Conservation (phyloP, 768 basidiomycete species). For the Suillus alpinus region DNA sequence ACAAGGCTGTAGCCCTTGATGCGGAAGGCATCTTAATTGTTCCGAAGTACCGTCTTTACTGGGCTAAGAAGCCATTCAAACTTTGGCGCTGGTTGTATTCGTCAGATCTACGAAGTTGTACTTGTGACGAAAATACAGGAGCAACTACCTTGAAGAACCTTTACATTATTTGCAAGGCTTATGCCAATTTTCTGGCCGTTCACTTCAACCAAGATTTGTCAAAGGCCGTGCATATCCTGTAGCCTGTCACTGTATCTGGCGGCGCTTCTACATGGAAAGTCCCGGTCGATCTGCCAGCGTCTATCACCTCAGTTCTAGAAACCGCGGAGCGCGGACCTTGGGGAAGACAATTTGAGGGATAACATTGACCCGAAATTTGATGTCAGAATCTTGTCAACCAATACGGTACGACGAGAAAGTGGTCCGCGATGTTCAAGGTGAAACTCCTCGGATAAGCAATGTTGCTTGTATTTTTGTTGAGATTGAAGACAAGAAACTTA, state of each 20-base stretch:
- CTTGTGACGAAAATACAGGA: not conserved
- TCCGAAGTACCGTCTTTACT: constrained; percentile 21
- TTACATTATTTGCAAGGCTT: not conserved
- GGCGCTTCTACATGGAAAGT: not conserved
- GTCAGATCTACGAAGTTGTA: not conserved
- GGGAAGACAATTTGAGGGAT: not conserved
- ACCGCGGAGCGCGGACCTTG: not conserved
- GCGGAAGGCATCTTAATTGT: constrained; percentile 17
- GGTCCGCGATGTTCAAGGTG: too few relatives aligned
- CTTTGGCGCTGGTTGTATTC: constrained; percentile 5
- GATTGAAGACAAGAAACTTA: not conserved
- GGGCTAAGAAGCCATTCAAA: constrained; percentile 15
- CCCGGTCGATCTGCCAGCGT: not conserved
- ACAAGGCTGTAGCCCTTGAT: constrained; percentile 30
- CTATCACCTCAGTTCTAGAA: not conserved
- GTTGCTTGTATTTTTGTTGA: too few relatives aligned
- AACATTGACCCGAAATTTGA: not conserved
- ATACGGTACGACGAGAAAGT: not conserved
- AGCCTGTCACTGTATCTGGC: not conserved
- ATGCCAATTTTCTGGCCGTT: not conserved
- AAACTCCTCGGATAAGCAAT: too few relatives aligned
- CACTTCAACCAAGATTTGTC: not conserved
- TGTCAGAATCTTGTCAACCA: not conserved
- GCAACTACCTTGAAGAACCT: not conserved
- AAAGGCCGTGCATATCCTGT: not conserved